A percentile compares a stretch with the other conserved stretches of the same genome.
Conservation (phyloP, 768 basidiomycete genomes). For the Strobilomyces dryophilus region DNA sequence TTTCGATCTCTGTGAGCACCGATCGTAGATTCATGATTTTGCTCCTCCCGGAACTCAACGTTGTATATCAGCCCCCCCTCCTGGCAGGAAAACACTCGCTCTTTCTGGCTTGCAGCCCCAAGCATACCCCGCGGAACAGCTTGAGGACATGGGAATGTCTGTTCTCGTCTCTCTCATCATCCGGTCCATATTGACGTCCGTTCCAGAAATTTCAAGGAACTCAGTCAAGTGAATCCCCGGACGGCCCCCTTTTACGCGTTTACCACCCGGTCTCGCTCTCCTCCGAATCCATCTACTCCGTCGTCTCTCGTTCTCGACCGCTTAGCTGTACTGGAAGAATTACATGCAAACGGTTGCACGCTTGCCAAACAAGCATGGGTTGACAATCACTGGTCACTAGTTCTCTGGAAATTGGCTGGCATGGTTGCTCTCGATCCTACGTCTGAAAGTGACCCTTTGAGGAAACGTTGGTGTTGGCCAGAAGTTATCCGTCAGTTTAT, state of each 20-base stretch:
- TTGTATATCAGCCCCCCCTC: constrained; percentile 26
- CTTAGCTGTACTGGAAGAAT: constrained; percentile 50
- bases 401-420: constrained; percentile 94
- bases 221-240: constrained; percentile 51
- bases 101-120: constrained; percentile 53
- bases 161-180: constrained; percentile 14
- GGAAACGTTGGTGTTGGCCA: constrained; percentile 74
- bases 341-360: constrained; percentile 55
- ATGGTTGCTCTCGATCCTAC: constrained; percentile 73
- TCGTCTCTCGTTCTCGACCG: constrained; percentile 39
- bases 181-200: constrained; percentile 2
- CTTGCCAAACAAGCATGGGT: constrained; percentile 81
- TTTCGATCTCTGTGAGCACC: constrained; percentile 44
- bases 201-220: constrained; percentile 46
- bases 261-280: constrained; percentile 36
- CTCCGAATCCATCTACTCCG: constrained; percentile 14
- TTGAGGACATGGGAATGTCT: constrained; percentile 52
- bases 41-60: neutral
- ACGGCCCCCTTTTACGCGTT: constrained; percentile 61
- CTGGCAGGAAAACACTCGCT: constrained; percentile 41
- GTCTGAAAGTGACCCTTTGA: constrained; percentile 40
- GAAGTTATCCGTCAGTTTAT: constrained; percentile 80
- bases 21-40: neutral
- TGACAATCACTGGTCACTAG: constrained; percentile 84
- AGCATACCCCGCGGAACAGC: constrained; percentile 37